phyloP scores from a whole-genome alignment of 352 stramenopile genomes.

The Phytophthora boehmeriae region DNA sequence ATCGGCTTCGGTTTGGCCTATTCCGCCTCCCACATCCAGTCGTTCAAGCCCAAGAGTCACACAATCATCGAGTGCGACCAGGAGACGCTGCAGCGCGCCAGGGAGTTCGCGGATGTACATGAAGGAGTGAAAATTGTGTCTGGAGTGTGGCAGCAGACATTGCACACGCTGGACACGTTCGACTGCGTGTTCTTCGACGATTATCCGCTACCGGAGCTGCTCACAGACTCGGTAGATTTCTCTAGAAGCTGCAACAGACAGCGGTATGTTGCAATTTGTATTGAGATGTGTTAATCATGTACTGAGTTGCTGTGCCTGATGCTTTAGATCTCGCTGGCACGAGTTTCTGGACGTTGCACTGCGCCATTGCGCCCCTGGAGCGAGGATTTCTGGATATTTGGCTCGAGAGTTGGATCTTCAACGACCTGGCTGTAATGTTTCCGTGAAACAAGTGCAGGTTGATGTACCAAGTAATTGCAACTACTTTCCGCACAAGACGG shows the following conservation, averaged over 20 bases:
- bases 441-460: slow-evolving; percentile 40
- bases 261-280: slow-evolving; percentile 12
- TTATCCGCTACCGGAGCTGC: slow-evolving; percentile 72
- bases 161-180: slow-evolving; percentile 60
- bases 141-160: slow-evolving; percentile 72
- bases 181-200: slow-evolving; percentile 89
- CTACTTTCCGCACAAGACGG: slow-evolving; percentile 69
- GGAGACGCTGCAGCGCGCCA: slow-evolving; percentile 50
- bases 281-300: background rate
- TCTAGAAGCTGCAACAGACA: background rate
- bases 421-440: slow-evolving; percentile 47
- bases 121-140: slow-evolving; percentile 50
- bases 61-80: slow-evolving; percentile 85
- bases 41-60: slow-evolving; percentile 52
- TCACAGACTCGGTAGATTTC: slow-evolving; percentile 4
- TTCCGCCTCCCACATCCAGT: slow-evolving; percentile 76
- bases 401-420: slow-evolving; percentile 54
- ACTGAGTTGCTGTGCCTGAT: slow-evolving; percentile 10
- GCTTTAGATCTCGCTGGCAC: slow-evolving; percentile 68
- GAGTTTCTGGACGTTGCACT: slow-evolving; percentile 68
- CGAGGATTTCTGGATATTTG: slow-evolving; percentile 71
- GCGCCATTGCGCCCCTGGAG: slow-evolving; percentile 49
- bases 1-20: slow-evolving; percentile 89
- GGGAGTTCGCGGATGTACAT: slow-evolving; percentile 48
- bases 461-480: slow-evolving; percentile 49